Percentiles rank a stretch among this genome's conserved stretches.
These are phyloP conservation scores for Meyerozyma smithsonii DNA, from an alignment of 1,139 yeast species.

Conservation along the genomic window DNA sequence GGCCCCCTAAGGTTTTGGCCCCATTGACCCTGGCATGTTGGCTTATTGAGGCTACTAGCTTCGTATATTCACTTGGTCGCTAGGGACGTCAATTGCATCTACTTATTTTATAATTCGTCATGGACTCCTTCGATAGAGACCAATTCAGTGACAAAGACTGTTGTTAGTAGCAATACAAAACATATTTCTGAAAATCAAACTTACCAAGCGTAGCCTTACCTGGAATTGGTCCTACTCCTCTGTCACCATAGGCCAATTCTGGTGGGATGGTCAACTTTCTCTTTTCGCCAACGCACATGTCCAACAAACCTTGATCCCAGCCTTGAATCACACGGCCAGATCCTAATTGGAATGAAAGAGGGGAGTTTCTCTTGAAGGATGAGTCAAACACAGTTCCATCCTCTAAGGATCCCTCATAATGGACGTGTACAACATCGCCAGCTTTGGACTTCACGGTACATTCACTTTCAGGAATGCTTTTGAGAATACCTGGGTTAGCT, in stretches of 20 bases:
- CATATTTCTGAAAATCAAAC: constrained; percentile 10
- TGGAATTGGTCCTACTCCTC: constrained; percentile 79
- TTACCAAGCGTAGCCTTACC: constrained; percentile 58
- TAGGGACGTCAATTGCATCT: background rate
- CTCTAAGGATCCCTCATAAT: constrained; percentile 66
- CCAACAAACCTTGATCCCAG: constrained; percentile 77
- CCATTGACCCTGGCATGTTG: too few relatives aligned
- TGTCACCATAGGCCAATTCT: constrained; percentile 67
- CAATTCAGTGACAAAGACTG: constrained; percentile 13
- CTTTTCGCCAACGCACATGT: constrained; percentile 86
- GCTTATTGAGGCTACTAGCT: too few relatives aligned
- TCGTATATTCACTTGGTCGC: too few relatives aligned
- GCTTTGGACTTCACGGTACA: constrained; percentile 53
- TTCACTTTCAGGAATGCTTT: constrained; percentile 42
- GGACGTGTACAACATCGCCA: constrained; percentile 69
- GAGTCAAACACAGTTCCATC: constrained; percentile 74
- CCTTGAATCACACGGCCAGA: constrained; percentile 76
- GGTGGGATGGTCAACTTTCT: constrained; percentile 77
- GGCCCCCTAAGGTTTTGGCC: too few relatives aligned
- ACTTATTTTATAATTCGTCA: background rate
- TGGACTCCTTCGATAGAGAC: constrained; percentile 7
- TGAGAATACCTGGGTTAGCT: constrained; percentile 32
- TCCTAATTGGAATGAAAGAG: constrained; percentile 68
- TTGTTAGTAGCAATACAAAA: constrained; percentile 7
- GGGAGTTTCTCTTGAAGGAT: constrained; percentile 59